Evolutionary conservation across 176 grass and related monocot species (phyloP).

Genomic region (Triticum urartu): DNA sequence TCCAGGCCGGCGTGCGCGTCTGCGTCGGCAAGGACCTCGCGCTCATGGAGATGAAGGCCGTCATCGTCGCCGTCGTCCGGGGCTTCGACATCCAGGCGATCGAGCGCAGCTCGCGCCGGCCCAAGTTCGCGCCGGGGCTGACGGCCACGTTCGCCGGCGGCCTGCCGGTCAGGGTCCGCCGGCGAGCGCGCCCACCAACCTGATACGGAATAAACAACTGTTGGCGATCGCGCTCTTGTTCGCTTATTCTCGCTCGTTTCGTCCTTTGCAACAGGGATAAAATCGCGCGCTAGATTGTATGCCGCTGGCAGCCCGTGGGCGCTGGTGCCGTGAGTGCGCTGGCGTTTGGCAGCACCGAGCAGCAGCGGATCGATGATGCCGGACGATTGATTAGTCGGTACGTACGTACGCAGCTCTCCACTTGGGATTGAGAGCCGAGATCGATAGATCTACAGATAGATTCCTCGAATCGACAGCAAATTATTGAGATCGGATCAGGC

Average conservation of each 20-base stretch:
- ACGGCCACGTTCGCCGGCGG: constrained; percentile 74
- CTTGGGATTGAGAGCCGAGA: background rate
- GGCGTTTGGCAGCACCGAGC: constrained; percentile 31
- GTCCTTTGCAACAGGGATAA: constrained; percentile 5
- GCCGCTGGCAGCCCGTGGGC: constrained; percentile 25
- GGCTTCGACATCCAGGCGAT: constrained; percentile 57
- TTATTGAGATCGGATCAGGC: background rate
- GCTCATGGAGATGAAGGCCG: constrained; percentile 86
- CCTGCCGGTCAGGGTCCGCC: constrained; percentile 55
- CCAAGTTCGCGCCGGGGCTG: constrained; percentile 74
- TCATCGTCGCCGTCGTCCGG: constrained; percentile 52
- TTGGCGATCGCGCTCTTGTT: constrained; percentile 23
- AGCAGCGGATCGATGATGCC: background rate
- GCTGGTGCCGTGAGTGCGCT: constrained; percentile 33
- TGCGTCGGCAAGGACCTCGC: constrained; percentile 87
- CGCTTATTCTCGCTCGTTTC: background rate
- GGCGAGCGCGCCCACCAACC: constrained; percentile 43
- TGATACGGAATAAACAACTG: constrained; percentile 10
- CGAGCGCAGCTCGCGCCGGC: constrained; percentile 20
- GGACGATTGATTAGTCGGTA: background rate
- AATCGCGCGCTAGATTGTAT: constrained; percentile 27
- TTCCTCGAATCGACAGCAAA: constrained; percentile 12
- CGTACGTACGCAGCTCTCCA: constrained; percentile 4
- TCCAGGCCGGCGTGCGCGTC: constrained; percentile 72
- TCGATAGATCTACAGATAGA: background rate